phyloP scores from a whole-genome alignment of 164 flowering plant genomes.

The Vitis riparia region DNA sequence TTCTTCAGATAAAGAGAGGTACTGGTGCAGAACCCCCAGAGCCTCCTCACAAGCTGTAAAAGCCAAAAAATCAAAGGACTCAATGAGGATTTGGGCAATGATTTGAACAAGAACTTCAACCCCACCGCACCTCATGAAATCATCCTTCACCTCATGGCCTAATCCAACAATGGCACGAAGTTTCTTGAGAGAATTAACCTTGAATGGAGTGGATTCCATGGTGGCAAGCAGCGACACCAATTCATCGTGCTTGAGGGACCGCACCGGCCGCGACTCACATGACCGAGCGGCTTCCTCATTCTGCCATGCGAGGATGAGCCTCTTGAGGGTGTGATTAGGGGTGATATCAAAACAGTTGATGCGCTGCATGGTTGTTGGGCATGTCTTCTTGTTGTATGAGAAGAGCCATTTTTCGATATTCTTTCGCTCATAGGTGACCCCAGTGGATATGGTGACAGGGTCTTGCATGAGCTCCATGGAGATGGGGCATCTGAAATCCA shows the following conservation, averaged over 20 bases:
- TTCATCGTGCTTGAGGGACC: conserved; percentile 35
- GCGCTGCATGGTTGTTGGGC: conserved; percentile 72
- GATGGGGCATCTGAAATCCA: conserved; percentile 68
- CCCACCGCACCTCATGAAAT: conserved; percentile 42
- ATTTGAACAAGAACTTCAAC: conserved; percentile 40
- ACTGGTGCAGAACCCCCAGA: conserved; percentile 35
- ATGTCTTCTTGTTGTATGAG: conserved; percentile 53
- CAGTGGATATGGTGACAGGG: conserved; percentile 71
- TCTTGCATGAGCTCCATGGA: conserved; percentile 76
- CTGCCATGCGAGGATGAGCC: conserved; percentile 58
- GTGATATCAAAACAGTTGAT: conserved; percentile 39
- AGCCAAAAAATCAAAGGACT: conserved; percentile 39
- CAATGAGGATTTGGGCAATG: conserved; percentile 31
- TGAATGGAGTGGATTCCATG: conserved; percentile 51
- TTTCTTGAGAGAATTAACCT: conserved; percentile 51
- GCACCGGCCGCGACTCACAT: conserved; percentile 5
- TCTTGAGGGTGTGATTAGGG: conserved; percentile 69
- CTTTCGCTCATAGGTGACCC: conserved; percentile 62
- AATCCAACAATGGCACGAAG: conserved; percentile 33
- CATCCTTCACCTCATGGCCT: conserved; percentile 28
- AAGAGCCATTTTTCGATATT: conserved; percentile 68
- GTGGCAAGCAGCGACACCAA: conserved; percentile 29
- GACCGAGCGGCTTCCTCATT: neutral
- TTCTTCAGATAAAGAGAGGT: conserved; percentile 21
- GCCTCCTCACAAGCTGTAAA: conserved; percentile 73